Base-by-base conservation (phyloP, 176 grass and related monocot genomes). In the Carex kokanica region DNA sequence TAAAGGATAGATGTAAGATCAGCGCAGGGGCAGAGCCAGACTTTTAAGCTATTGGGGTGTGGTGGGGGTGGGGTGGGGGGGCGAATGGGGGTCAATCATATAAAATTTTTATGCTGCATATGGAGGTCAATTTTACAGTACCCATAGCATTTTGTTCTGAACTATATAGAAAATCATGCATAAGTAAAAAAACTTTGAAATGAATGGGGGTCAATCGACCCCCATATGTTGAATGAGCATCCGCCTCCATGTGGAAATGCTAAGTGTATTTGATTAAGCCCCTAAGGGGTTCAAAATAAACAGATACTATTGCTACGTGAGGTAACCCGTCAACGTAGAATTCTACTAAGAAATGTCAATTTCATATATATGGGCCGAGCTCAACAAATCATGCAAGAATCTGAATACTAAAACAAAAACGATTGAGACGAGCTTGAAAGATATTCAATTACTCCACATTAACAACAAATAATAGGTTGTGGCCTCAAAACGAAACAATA, bases 381-480 rank as follows among this genome's bases (percentile, higher is more conserved):
- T 49, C 41, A 52, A 25, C 11, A 74, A 52, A 17, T 52, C 15
- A 74, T 74, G 43, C 41, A 74, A 74, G 11, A 10, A 74, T 14
- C 45, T 25, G 20, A 27, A 49, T 51, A 15, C 6, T 10, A 52
- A 25, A 23, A 24, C 3, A 66, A 66, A 66, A 64, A 61, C 1
- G 0, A 21, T 63, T 13, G 16, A 20, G 36, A 20, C 18, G 13
- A 51, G 2, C 20, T 69, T 69, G 9, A 49, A 49, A 73, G 3
- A 49, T 45, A 47, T n/a, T 10, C n/a, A 43, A 45, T 8, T 36
- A 31, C 29, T 66, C 64, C 38, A 40, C 64, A 71, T 40, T 41
- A 70, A 38, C 31, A 68, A 68, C 32, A 63, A 11, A 68, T 84
- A 18, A 17, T 62, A 66, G 36, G 64, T n/a, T 69, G 74, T 67